These are phyloP conservation scores for Schrenkiella parvula DNA, from an alignment of 345 rosid species.

Conservation along the genomic window DNA sequence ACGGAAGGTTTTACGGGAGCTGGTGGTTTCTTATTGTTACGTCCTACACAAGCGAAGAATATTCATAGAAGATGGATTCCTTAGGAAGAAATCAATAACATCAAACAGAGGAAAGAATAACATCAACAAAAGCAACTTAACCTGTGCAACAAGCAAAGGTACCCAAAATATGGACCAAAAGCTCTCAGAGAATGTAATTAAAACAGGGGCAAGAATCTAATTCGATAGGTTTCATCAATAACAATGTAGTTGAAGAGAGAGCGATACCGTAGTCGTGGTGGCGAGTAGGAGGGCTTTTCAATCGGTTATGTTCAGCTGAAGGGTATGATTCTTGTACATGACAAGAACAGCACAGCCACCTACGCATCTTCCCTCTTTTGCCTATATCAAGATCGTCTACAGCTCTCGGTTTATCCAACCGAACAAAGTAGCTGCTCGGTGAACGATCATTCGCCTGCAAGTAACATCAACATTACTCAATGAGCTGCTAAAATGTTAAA, in stretches of 20 bases:
- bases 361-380: slow-evolving; percentile 82
- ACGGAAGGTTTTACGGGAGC: slow-evolving; percentile 54
- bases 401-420: slow-evolving; percentile 47
- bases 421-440: slow-evolving; percentile 47
- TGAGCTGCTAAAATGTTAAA: background rate
- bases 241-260: background rate
- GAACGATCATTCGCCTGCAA: slow-evolving; percentile 60
- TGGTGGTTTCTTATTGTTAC: slow-evolving; percentile 47
- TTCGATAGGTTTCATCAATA: background rate
- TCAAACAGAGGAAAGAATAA: background rate
- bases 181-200: background rate
- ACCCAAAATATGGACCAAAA: background rate
- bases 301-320: slow-evolving; percentile 49
- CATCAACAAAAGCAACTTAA: background rate
- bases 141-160: background rate
- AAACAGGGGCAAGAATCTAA: slow-evolving; percentile 4
- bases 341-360: slow-evolving; percentile 93
- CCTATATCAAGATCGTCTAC: slow-evolving; percentile 48
- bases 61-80: background rate
- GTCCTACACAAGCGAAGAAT: slow-evolving; percentile 39
- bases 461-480: background rate
- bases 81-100: background rate
- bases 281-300: slow-evolving; percentile 50
- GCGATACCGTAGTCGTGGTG: slow-evolving; percentile 61
- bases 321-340: slow-evolving; percentile 74